Conservation (phyloP, 2,329 filamentous ascomycete species). For the Colletotrichum viniferum region DNA sequence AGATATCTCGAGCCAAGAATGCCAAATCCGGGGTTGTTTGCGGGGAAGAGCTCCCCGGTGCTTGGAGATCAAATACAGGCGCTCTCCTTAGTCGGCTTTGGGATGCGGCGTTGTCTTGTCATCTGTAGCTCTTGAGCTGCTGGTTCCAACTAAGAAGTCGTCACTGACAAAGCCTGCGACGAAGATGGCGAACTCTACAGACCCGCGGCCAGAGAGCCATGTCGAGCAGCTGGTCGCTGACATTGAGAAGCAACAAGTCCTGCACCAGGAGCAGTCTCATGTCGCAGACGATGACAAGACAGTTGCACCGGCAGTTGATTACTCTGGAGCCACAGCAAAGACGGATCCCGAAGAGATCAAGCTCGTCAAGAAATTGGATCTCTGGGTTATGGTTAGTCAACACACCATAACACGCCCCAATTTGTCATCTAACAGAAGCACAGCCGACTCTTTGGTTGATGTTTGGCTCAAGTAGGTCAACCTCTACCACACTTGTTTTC, state of each 20-base stretch:
- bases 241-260: constrained; percentile 11
- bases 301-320: constrained; percentile 27
- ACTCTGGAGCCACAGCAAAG: constrained; percentile 42
- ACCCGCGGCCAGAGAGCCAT: not conserved
- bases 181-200: not conserved
- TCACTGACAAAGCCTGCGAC: too few relatives aligned
- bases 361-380: constrained; percentile 41
- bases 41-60: not conserved
- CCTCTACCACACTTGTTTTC: too few relatives aligned
- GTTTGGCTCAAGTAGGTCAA: constrained; percentile 26
- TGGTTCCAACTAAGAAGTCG: not conserved
- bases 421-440: not conserved
- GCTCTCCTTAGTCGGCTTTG: not conserved
- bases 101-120: not conserved
- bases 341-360: constrained; percentile 42
- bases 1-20: constrained; percentile 10
- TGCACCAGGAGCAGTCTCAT: constrained; percentile 13
- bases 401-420: fast-evolving
- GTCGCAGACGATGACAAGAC: constrained; percentile 3
- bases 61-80: not conserved
- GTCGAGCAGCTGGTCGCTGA: not conserved
- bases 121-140: not conserved
- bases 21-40: constrained; percentile 12
- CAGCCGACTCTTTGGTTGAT: constrained; percentile 41
- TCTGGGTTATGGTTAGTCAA: constrained; percentile 37